Evolutionary conservation across 352 stramenopile genomes (phyloP).

Genomic region (Pythium monospermum): DNA sequence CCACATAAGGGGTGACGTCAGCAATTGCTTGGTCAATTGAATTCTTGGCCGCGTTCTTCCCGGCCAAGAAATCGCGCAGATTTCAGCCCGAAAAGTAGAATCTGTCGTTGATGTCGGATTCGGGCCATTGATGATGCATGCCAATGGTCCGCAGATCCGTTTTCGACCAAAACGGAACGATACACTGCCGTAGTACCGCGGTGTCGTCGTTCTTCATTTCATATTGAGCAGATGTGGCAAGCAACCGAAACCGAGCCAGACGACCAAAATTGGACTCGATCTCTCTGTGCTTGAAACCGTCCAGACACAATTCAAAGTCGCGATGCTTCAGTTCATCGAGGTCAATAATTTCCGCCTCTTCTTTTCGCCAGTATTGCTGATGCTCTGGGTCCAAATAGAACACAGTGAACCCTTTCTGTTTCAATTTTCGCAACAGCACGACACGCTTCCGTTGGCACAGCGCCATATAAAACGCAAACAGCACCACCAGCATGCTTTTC

Average conservation of each 20-base stretch:
- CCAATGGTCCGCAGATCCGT: not conserved
- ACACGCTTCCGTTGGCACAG: slow-evolving; percentile 26
- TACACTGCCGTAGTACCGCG: not conserved
- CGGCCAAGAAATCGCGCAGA: not conserved
- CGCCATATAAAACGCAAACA: slow-evolving; percentile 27
- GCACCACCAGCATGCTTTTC: slow-evolving; percentile 29
- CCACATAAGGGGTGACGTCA: not conserved
- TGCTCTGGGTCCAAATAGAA: slow-evolving; percentile 22
- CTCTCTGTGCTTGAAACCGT: slow-evolving; percentile 6
- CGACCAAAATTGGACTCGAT: slow-evolving; percentile 10
- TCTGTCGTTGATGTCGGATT: not conserved
- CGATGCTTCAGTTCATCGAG: slow-evolving; percentile 8
- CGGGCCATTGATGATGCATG: too few species aligned
- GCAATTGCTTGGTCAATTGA: not conserved
- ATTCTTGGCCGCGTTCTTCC: not conserved
- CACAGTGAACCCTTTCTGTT: slow-evolving; percentile 21
- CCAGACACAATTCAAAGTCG: slow-evolving; percentile 5
- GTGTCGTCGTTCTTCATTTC: slow-evolving; percentile 15
- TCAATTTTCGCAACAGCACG: slow-evolving; percentile 26
- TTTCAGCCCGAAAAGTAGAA: not conserved
- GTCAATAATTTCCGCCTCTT: slow-evolving; percentile 17
- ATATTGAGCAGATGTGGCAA: slow-evolving; percentile 21
- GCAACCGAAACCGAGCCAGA: slow-evolving; percentile 17
- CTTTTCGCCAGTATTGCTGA: slow-evolving; percentile 21
- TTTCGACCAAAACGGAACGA: not conserved